Evolutionary conservation across 345 rosid genomes (phyloP).

Genomic region (Turritis glabra): DNA sequence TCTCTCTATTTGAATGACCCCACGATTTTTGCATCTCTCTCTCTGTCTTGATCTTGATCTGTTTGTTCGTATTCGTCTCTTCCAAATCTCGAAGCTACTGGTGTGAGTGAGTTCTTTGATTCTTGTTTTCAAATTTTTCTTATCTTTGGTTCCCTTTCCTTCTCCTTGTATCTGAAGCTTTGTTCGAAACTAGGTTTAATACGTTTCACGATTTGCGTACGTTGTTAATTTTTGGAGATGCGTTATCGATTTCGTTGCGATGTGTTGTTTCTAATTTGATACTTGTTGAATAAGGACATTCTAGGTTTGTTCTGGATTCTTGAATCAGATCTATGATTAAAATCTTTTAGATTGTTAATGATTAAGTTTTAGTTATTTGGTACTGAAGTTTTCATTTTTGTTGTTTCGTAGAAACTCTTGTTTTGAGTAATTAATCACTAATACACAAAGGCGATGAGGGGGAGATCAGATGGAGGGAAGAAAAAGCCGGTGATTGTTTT

Average conservation of each 20-base stretch:
- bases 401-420: slow-evolving; percentile 14
- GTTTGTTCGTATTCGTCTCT: not conserved
- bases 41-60: slow-evolving; percentile 3
- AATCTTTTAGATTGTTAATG: not conserved
- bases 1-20: not conserved
- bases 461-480: slow-evolving; percentile 82
- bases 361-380: not conserved
- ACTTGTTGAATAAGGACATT: too few species aligned
- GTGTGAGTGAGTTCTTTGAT: slow-evolving; percentile 19
- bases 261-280: not conserved
- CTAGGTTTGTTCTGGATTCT: not conserved
- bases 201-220: too few species aligned
- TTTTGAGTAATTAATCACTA: slow-evolving; percentile 28
- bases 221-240: not conserved
- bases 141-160: slow-evolving; percentile 4
- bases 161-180: not conserved
- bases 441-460: slow-evolving; percentile 59
- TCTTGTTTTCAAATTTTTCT: not conserved
- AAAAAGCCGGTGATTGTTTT: slow-evolving; percentile 73
- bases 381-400: not conserved
- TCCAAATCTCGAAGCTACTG: slow-evolving; percentile 10
- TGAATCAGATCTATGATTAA: slow-evolving; percentile 17
- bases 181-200: not conserved
- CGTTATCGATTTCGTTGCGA: not conserved
- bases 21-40: not conserved